Evolutionary conservation across 768 basidiomycete genomes (phyloP).

Genomic region (Mycena sanguinolenta): DNA sequence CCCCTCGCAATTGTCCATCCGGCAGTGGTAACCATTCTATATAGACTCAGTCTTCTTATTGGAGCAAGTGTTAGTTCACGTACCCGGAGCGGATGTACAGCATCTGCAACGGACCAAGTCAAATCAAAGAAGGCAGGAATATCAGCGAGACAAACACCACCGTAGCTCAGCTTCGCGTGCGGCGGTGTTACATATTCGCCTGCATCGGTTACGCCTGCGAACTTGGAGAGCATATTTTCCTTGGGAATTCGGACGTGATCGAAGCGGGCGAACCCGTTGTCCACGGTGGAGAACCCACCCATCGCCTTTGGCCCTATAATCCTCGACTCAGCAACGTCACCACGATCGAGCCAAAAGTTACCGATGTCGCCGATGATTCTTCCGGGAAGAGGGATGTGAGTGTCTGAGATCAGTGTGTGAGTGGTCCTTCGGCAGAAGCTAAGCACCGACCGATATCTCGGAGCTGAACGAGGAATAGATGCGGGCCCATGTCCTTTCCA

Average conservation of each 20-base stretch:
- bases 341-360: slow-evolving; percentile 20
- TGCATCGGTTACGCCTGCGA: slow-evolving; percentile 75
- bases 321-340: not conserved
- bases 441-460: slow-evolving; percentile 67
- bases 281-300: slow-evolving; percentile 61
- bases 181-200: slow-evolving; percentile 76
- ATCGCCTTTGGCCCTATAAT: slow-evolving; percentile 69
- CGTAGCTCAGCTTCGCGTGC: slow-evolving; percentile 82
- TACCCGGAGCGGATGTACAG: slow-evolving; percentile 78
- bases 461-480: slow-evolving; percentile 81
- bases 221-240: slow-evolving; percentile 81
- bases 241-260: slow-evolving; percentile 75
- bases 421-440: not conserved
- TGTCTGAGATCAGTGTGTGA: slow-evolving; percentile 53
- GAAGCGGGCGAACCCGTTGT: slow-evolving; percentile 80
- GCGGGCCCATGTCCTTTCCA: slow-evolving; percentile 75
- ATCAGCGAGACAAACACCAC: slow-evolving; percentile 65
- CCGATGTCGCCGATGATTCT: slow-evolving; percentile 81
- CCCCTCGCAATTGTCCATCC: slow-evolving; percentile 80
- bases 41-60: not conserved
- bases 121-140: not conserved
- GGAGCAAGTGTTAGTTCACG: slow-evolving; percentile 30
- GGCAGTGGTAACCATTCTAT: slow-evolving; percentile 73
- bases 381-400: slow-evolving; percentile 71
- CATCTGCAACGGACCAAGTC: slow-evolving; percentile 61